Evolutionary conservation across 2,329 filamentous ascomycete species (phyloP).

Genomic region (Sodiomyces alkalinus): DNA sequence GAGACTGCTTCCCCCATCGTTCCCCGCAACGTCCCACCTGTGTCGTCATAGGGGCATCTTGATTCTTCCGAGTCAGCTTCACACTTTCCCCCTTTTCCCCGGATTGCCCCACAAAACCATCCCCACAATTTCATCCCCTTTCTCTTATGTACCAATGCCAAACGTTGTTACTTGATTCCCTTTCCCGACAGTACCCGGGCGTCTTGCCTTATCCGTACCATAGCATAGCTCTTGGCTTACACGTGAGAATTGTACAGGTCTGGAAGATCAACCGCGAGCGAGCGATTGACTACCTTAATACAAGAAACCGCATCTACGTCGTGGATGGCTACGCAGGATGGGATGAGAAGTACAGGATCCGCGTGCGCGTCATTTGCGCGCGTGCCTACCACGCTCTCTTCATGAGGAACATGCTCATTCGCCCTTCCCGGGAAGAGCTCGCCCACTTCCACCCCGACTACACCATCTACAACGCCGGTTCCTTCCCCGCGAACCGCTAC

Average conservation of each 20-base stretch:
- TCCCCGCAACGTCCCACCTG: too few relatives aligned
- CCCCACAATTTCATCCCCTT: neutral
- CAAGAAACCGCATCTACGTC: conserved; percentile 95
- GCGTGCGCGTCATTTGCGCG: conserved; percentile 93
- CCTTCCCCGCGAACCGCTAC: conserved; percentile 96
- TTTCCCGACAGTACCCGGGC: conserved; percentile 1
- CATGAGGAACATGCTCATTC: conserved; percentile 99
- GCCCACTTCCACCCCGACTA: conserved; percentile 98
- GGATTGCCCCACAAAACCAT: neutral
- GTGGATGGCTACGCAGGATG: conserved; percentile 95
- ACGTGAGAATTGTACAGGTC: conserved; percentile 42
- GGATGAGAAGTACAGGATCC: conserved; percentile 97
- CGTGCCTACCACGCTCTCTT: conserved; percentile 98
- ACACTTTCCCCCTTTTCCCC: too few relatives aligned
- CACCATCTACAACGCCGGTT: conserved; percentile 98
- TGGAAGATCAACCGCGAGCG: conserved; percentile 99
- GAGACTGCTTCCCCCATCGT: too few relatives aligned
- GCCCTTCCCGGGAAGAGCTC: conserved; percentile 77
- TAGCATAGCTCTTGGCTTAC: conserved; percentile 2
- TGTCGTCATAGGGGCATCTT: too few relatives aligned
- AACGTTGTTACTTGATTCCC: too few relatives aligned
- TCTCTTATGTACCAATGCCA: too few relatives aligned
- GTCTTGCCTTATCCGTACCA: too few relatives aligned
- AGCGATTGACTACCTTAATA: conserved; percentile 98
- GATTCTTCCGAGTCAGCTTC: too few relatives aligned